phyloP scores from a whole-genome alignment of 768 basidiomycete genomes.

The Naganishia antarctica region DNA sequence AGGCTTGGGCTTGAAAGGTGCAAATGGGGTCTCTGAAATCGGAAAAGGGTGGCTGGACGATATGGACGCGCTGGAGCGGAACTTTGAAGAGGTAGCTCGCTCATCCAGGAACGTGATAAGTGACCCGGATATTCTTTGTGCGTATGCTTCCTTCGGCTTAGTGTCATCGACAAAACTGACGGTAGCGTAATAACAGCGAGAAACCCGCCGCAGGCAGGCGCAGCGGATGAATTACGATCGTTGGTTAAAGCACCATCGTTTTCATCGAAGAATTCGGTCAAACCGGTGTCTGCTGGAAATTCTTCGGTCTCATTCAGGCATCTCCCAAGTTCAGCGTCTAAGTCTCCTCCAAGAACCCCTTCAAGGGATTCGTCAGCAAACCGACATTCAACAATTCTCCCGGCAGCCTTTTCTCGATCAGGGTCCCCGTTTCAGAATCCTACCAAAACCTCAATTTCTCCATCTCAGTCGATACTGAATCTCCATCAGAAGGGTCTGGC shows the following conservation, averaged over 20 bases:
- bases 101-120: neutral
- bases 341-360: neutral
- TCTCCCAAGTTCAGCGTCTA: neutral
- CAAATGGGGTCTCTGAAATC: neutral
- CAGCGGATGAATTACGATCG: too few relatives aligned
- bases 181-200: too few relatives aligned
- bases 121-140: neutral
- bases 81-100: neutral
- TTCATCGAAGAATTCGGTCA: too few relatives aligned
- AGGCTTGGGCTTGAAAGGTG: neutral
- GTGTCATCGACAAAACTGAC: too few relatives aligned
- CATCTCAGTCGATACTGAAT: slow-evolving; percentile 9
- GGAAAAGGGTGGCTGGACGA: neutral
- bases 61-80: neutral
- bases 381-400: too few relatives aligned
- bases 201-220: too few relatives aligned
- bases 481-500: slow-evolving; percentile 13
- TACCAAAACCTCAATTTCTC: neutral
- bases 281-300: too few relatives aligned
- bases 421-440: slow-evolving; percentile 4
- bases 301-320: too few relatives aligned
- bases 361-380: neutral
- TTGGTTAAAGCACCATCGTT: too few relatives aligned
- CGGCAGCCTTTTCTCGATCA: neutral
- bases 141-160: neutral